Evolutionary conservation across 108 stramenopile genomes (phyloP).

Genomic region (Conticribra guillardii): DNA sequence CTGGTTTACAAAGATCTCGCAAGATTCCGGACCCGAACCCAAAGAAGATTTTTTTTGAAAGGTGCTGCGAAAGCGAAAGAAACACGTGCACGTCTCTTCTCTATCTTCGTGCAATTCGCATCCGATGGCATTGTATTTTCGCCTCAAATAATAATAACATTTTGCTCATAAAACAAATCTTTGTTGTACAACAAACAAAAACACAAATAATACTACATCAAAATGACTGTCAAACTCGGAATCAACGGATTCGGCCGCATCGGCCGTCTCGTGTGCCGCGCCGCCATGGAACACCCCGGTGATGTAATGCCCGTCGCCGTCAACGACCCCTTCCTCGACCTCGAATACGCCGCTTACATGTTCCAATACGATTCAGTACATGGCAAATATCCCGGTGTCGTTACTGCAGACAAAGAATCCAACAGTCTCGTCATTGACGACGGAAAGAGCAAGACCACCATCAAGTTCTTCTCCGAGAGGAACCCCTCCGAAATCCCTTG

Average conservation of each 20-base stretch:
- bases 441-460: constrained; percentile 60
- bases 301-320: constrained; percentile 85
- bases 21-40: too few species aligned
- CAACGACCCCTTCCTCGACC: constrained; percentile 91
- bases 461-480: constrained; percentile 89
- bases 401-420: constrained; percentile 80
- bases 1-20: too few species aligned
- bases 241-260: constrained; percentile 93
- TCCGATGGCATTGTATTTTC: constrained; percentile 7
- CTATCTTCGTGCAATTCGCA: too few species aligned
- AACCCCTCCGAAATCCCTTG: constrained; percentile 92
- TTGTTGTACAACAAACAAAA: too few species aligned
- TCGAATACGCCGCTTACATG: constrained; percentile 92
- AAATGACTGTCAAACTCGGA: constrained; percentile 66
- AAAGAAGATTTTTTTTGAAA: too few species aligned
- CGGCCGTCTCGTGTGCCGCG: constrained; percentile 85
- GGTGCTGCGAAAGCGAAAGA: too few species aligned
- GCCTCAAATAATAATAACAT: too few species aligned
- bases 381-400: constrained; percentile 85
- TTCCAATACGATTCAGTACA: constrained; percentile 98
- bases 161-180: too few species aligned
- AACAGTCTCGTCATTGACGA: constrained; percentile 83
- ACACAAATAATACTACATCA: neutral
- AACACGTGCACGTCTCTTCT: too few species aligned
- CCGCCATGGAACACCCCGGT: constrained; percentile 62